Evolutionary conservation across 2,329 filamentous ascomycete genomes (phyloP), one percentile per base, ranked within the genome.

Genomic region (Paecilomyces sp.): DNA sequence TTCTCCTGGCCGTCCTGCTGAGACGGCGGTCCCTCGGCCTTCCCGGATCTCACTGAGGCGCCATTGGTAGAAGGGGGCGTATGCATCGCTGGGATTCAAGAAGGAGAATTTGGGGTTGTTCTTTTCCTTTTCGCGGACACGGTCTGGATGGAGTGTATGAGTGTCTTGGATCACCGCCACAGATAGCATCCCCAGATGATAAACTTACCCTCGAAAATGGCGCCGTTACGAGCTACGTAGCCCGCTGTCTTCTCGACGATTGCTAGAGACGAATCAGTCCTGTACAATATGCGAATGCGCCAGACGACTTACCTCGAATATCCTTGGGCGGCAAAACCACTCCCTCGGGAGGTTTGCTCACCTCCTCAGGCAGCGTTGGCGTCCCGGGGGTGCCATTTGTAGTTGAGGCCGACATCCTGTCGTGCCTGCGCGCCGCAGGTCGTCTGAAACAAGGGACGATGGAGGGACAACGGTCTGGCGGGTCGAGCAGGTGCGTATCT

Each of bases 161-260:
- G 34, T 41, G 8, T 28, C 50, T 54, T 36, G 31, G n/a, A 15
- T 11, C n/a, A 15, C 22, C 6, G 9, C 3, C 28, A 36, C n/a
- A 55, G 30, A 55, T 30, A 31, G n/a, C 33, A 55, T 15, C 41
- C 12, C 4, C 11, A 13, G 22, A 25, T 22, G 28, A 28, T 28
- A 28, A 24, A 64, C 69, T 52, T 70, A 81, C 80, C 79, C 77
- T 95, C 90, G 70, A 95, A 92, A 7, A 85, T 73, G 12, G 77
- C 69, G 36, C 84, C 85, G 68, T 85, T 85, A 66, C 86, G 83
- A 61, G 88, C 87, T 60, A 97, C 90, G 73, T 95, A 97, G 54
- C 92, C 92, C 57, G 94, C 93, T 12, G 93, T 96, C 79, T 96
- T 97, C 76, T 97, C 92, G 70, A 99, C 87, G 66, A 93, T 84